These are phyloP conservation scores for Penicillium riverlandense DNA, from an alignment of 495 filamentous ascomycete genomes.

Conservation along the genomic window DNA sequence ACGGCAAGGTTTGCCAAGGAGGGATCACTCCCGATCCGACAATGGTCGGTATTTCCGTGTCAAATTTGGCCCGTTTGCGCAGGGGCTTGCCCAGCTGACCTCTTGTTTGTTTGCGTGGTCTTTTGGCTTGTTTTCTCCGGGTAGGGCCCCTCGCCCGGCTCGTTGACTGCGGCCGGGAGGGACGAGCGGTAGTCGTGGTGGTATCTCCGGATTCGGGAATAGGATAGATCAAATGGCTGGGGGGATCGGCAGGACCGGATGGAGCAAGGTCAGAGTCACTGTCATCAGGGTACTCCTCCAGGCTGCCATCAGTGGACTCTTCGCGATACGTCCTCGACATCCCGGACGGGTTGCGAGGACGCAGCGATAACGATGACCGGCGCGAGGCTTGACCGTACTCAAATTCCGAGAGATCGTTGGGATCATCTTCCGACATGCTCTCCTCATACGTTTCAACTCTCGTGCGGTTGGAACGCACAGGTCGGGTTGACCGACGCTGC, in stretches of 20 bases:
- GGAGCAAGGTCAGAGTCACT: conserved; percentile 6
- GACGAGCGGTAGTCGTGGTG: neutral
- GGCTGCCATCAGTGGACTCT: conserved; percentile 31
- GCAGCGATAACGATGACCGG: conserved; percentile 22
- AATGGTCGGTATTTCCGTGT: conserved; percentile 8
- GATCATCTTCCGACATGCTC: conserved; percentile 22
- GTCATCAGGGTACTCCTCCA: conserved; percentile 7
- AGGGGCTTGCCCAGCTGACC: conserved; percentile 13
- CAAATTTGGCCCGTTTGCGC: conserved; percentile 23
- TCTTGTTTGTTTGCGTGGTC: conserved; percentile 7
- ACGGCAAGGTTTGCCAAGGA: conserved; percentile 64
- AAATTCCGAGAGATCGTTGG: conserved; percentile 6
- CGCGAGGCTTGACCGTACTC: conserved; percentile 2
- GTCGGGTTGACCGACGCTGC: conserved; percentile 17
- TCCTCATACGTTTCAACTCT: conserved; percentile 36
- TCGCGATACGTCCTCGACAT: conserved; percentile 37
- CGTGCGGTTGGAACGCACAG: conserved; percentile 33
- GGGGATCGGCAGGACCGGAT: conserved; percentile 1
- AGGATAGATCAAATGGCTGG: conserved; percentile 1
- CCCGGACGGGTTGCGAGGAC: conserved; percentile 26
- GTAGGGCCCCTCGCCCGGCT: neutral
- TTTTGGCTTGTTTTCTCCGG: conserved; percentile 14
- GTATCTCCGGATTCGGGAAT: conserved; percentile 2
- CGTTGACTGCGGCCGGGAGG: neutral
- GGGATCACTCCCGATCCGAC: conserved; percentile 45